Evolutionary conservation across 331 rosid genomes (phyloP), one percentile per base, ranked within the genome.

Genomic region (Dryas integrifolia): DNA sequence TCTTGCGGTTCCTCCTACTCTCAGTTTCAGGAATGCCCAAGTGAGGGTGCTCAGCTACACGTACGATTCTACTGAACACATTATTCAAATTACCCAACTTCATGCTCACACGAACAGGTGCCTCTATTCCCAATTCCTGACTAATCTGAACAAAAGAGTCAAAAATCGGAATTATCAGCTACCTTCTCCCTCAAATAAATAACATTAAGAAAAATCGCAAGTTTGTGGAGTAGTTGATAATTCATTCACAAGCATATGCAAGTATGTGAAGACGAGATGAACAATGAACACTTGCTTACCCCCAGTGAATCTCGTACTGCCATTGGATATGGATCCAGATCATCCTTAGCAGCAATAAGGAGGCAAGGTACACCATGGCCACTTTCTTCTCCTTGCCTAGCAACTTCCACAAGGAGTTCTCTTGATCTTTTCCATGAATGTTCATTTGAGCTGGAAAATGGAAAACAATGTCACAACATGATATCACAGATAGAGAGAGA

Each of bases 21-120:
- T 94, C 92, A 6, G 98, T 94, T 88, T 89, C 97, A 11, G 97
- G 98, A 80, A 94, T 85, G 79, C 90, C 81, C 67, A 86, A 47
- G 87, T 94, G 95, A 69, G 98, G 97, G 68, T 83, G 97, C 64
- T 82, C 91, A 4, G 96, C 95, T 51, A 88, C 96, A 43, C 80
- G 65, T 39, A 91, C 56, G 55, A 91, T 88, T 81, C 81, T 94
- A 73, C 79, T 57, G 76, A 87, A 94, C 74, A 91, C 83, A 46
- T 86, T 83, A 69, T 85, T 86, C 58, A 85, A 66, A 62, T 82
- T 88, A 9, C 88, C 85, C 61, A 81, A 86, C 83, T 88, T 88
- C 87, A 86, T 83, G 77, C 98, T 91, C 72, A 89, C 70, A 44
- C 86, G 89, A 79, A 91, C 81, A 64, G 97, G 96, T 56, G 95